Evolutionary conservation across 73 alveolate species (phyloP).

Genomic region (Blepharisma japonicum): DNA sequence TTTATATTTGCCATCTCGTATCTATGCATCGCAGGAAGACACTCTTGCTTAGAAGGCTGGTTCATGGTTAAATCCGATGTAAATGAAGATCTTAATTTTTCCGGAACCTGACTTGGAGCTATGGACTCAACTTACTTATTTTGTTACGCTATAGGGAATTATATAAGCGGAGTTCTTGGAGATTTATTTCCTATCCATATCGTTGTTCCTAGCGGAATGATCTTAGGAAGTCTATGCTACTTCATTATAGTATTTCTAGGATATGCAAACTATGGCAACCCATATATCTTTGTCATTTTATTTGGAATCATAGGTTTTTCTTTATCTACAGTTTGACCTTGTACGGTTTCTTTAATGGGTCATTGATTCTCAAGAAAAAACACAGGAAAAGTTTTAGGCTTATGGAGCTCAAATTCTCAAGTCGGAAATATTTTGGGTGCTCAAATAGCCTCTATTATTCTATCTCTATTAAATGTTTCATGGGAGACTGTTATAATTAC

Average conservation of each 20-base stretch:
- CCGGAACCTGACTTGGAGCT: background rate
- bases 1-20: too few relatives aligned
- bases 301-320: constrained; percentile 7
- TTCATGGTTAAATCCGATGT: background rate
- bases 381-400: background rate
- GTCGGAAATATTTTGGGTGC: constrained; percentile 10
- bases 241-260: background rate
- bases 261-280: background rate
- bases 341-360: constrained; percentile 13
- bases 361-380: background rate
- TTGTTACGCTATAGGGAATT: constrained; percentile 11
- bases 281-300: background rate
- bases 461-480: background rate
- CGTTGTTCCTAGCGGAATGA: background rate
- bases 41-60: constrained; percentile 23
- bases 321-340: constrained; percentile 23
- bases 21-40: constrained; percentile 4
- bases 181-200: background rate
- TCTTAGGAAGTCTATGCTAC: background rate
- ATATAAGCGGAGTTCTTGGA: constrained; percentile 6
- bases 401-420: constrained; percentile 22
- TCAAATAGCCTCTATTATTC: background rate
- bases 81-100: background rate
- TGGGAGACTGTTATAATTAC: constrained; percentile 6
- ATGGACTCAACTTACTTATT: constrained; percentile 23